Evolutionary conservation across 78 protist species (phyloP).

Genomic region (Capsaspora owczarzaki): DNA sequence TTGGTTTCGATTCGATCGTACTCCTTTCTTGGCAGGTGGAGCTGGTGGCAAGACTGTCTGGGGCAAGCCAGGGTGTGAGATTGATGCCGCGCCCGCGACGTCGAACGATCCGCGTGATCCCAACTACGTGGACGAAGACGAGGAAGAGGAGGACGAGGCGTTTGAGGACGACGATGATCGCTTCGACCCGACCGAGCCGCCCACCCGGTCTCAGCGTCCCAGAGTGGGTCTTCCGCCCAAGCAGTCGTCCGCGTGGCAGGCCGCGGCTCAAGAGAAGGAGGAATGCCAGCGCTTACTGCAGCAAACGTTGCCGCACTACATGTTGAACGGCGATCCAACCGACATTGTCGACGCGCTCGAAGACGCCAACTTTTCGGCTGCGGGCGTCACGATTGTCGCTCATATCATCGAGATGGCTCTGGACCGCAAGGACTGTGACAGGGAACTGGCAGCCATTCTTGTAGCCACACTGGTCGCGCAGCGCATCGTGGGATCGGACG

Average conservation of each 20-base stretch:
- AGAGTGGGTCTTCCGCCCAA: neutral
- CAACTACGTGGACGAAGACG: neutral
- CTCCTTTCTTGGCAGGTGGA: neutral
- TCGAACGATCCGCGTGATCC: neutral
- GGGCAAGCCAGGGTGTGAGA: neutral
- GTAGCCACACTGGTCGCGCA: neutral
- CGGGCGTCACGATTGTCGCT: neutral
- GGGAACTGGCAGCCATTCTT: neutral
- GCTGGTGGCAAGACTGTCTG: neutral
- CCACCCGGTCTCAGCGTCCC: neutral
- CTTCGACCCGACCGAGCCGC: no score
- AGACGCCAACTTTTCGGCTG: neutral
- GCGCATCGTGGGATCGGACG: neutral
- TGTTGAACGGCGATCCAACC: neutral
- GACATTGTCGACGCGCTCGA: neutral
- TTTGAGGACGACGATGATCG: neutral
- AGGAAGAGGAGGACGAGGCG: neutral
- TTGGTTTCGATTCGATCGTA: no score
- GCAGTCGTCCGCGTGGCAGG: neutral
- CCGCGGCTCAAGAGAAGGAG: no score
- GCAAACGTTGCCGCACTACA: neutral
- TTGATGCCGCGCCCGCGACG: neutral
- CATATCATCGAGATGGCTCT: neutral
- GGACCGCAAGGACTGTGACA: neutral
- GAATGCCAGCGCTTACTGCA: neutral